A percentile compares a stretch with the other conserved stretches of the same genome.
phyloP scores from a whole-genome alignment of 768 basidiomycete genomes.

The Trametes meyenii region DNA sequence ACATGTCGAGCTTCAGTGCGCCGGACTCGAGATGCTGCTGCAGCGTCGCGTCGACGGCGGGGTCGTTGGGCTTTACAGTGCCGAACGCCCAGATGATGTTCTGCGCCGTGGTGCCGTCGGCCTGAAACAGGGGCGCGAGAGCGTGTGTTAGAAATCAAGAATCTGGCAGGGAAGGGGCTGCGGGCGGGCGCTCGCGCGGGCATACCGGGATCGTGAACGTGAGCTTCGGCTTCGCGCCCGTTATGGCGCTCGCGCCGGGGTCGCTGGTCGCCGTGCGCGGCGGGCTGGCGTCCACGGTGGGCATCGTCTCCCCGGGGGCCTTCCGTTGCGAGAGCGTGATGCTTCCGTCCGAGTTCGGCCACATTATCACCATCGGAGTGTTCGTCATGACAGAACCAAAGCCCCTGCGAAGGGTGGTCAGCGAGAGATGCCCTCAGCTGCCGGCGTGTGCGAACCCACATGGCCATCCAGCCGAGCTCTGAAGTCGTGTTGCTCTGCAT shows the following conservation, averaged over 20 bases:
- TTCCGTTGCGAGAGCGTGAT: conserved; percentile 69
- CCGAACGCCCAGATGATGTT: conserved; percentile 65
- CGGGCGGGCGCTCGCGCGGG: conserved; percentile 14
- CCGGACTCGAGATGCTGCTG: conserved; percentile 52
- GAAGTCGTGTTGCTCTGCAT: conserved; percentile 46
- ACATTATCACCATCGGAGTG: conserved; percentile 73
- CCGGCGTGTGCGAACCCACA: conserved; percentile 40
- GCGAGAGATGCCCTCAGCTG: not conserved
- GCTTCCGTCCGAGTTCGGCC: conserved; percentile 62
- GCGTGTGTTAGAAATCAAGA: not conserved
- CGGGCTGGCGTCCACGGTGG: conserved; percentile 55
- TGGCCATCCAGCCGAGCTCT: conserved; percentile 60
- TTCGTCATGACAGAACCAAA: conserved; percentile 58
- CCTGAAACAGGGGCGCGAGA: conserved; percentile 34
- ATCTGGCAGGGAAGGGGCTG: not conserved
- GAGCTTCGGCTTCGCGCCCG: conserved; percentile 47
- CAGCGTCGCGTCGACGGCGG: conserved; percentile 48
- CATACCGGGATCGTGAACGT: conserved; percentile 55
- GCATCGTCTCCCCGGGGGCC: conserved; percentile 56
- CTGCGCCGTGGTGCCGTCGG: conserved; percentile 42
- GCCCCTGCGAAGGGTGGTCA: conserved; percentile 45
- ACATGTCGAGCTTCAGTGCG: conserved; percentile 48
- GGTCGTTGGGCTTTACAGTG: conserved; percentile 48
- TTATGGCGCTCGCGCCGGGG: conserved; percentile 35
- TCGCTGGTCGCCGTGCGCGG: conserved; percentile 51